A percentile compares a stretch with the other conserved stretches of the same genome.
Evolutionary conservation across 2,329 filamentous ascomycete species (phyloP).

Genomic region (Colletotrichum melonis): DNA sequence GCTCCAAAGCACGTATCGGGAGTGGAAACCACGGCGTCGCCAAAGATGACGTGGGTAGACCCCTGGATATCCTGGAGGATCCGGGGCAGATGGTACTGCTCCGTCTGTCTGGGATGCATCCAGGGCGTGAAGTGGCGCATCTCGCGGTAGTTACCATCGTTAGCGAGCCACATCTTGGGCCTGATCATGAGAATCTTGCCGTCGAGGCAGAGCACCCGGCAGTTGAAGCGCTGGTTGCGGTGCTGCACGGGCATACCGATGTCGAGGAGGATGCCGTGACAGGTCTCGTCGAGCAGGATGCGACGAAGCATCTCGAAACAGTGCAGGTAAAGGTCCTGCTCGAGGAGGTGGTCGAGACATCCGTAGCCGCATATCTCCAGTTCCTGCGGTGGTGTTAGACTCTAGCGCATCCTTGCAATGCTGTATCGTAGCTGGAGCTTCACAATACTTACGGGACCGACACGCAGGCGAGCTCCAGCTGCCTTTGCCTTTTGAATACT

Average conservation of each 20-base stretch:
- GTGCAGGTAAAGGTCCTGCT: conserved; percentile 68
- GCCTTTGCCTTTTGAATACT: conserved; percentile 59
- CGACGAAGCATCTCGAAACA: conserved; percentile 71
- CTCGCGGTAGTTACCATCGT: conserved; percentile 74
- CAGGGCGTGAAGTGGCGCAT: conserved; percentile 74
- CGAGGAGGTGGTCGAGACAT: conserved; percentile 42
- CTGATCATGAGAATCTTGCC: conserved; percentile 77
- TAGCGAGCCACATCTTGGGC: conserved; percentile 76
- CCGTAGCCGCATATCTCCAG: conserved; percentile 64
- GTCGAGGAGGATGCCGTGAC: conserved; percentile 75
- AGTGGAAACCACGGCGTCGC: conserved; percentile 72
- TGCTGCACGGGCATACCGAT: conserved; percentile 72
- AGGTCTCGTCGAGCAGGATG: conserved; percentile 70
- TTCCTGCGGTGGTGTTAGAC: conserved; percentile 44
- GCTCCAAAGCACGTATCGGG: conserved; percentile 70
- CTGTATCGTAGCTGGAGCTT: not conserved
- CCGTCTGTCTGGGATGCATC: conserved; percentile 66
- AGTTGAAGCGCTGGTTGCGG: conserved; percentile 51
- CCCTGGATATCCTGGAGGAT: conserved; percentile 66
- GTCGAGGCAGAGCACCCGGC: conserved; percentile 59
- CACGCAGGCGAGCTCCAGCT: conserved; percentile 61
- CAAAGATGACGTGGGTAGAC: conserved; percentile 66
- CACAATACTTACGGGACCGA: conserved; percentile 62
- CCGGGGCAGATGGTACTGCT: conserved; percentile 73
- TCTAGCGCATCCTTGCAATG: not conserved